Conservation (phyloP, 2,329 filamentous ascomycete genomes). For the Thielaviopsis euricoi region DNA sequence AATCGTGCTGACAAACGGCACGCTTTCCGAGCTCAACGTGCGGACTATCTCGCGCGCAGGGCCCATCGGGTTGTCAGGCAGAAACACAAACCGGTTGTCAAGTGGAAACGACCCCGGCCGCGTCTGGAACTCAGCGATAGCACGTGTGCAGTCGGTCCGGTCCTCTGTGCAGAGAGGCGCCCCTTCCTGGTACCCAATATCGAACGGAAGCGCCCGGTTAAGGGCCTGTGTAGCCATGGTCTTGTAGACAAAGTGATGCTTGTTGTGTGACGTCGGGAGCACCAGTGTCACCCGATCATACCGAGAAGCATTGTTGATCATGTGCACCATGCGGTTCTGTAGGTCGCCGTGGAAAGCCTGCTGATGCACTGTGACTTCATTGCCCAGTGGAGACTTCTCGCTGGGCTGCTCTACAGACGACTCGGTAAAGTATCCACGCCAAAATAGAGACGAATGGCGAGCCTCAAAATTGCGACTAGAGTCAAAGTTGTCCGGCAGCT, state of each 20-base stretch:
- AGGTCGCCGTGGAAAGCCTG: conserved; percentile 50
- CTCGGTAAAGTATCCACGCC: conserved; percentile 37
- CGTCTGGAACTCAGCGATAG: conserved; percentile 32
- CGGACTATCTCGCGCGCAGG: conserved; percentile 37
- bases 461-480: conserved; percentile 33
- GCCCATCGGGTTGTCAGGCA: conserved; percentile 55
- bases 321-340: conserved; percentile 54
- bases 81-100: conserved; percentile 49
- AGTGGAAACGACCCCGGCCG: conserved; percentile 1
- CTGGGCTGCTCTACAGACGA: not conserved
- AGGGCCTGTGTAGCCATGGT: not conserved
- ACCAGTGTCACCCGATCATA: conserved; percentile 40
- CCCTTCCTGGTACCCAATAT: conserved; percentile 5
- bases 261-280: conserved; percentile 27
- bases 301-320: conserved; percentile 41
- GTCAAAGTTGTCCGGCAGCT: conserved; percentile 20
- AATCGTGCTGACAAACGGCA: conserved; percentile 55
- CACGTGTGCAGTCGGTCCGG: conserved; percentile 26
- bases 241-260: conserved; percentile 11
- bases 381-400: conserved; percentile 15
- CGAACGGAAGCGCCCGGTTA: conserved; percentile 30
- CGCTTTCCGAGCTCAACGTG: conserved; percentile 47
- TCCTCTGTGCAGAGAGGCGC: conserved; percentile 4
- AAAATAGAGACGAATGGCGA: conserved; percentile 52
- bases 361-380: conserved; percentile 32